Percentiles rank a stretch among this genome's conserved stretches.
These are phyloP conservation scores for Ophiostoma triangulosporum DNA, from an alignment of 2,329 filamentous ascomycete genomes.

Conservation along the genomic window DNA sequence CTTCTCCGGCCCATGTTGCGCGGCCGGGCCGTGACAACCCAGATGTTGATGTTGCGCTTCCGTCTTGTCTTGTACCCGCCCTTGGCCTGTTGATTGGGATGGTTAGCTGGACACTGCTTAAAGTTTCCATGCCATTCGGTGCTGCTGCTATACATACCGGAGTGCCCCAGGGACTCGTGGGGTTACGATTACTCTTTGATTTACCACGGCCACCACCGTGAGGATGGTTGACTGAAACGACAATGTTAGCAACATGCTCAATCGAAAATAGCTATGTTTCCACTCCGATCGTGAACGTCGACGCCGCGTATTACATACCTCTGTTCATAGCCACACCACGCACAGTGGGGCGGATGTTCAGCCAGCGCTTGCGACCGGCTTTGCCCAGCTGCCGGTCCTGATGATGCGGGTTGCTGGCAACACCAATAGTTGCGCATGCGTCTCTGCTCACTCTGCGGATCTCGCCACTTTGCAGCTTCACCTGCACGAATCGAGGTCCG, in stretches of 20 bases:
- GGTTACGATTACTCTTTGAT: constrained; percentile 94
- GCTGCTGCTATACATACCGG: constrained; percentile 59
- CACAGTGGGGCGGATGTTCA: constrained; percentile 89
- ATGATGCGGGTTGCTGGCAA: constrained; percentile 85
- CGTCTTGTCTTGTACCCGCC: constrained; percentile 83
- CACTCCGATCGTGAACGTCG: no score
- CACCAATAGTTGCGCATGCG: constrained; percentile 86
- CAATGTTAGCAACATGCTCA: neutral
- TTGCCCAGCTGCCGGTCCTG: constrained; percentile 89
- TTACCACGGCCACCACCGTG: constrained; percentile 99
- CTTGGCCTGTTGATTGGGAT: constrained; percentile 43
- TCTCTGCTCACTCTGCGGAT: constrained; percentile 79
- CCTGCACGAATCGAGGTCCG: constrained; percentile 64
- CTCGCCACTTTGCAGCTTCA: constrained; percentile 85
- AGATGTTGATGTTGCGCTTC: constrained; percentile 82
- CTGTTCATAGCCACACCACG: constrained; percentile 99
- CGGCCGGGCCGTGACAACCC: constrained; percentile 68
- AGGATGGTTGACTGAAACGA: constrained; percentile 64
- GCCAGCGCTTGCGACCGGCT: constrained; percentile 82
- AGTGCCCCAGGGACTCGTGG: constrained; percentile 91
- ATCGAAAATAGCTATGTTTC: neutral
- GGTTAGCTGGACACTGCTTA: constrained; percentile 18
- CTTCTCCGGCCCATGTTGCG: constrained; percentile 88
- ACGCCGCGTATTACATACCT: constrained; percentile 36
- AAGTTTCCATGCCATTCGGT: no score